Evolutionary conservation across 495 filamentous ascomycete species (phyloP), one percentile per base, ranked within the genome.

Genomic region (Daldinia grandis): DNA sequence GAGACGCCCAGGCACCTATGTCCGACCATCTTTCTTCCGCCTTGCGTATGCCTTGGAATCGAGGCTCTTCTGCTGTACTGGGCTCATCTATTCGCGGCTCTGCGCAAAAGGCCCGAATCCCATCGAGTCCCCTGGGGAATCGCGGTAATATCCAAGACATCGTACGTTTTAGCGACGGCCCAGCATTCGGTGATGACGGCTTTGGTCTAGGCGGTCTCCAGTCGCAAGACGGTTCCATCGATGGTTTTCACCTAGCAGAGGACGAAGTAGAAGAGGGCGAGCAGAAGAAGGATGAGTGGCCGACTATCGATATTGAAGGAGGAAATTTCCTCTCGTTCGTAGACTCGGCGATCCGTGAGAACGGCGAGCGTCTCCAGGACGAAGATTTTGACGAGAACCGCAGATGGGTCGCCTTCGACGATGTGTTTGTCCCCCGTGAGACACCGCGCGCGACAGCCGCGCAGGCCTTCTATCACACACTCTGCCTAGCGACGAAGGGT

Each of bases 381-480:
- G 79, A 75, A 9, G 74, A 84, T 47, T 78, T 76, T 38, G 74
- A 80, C 17, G 63, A 73, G 10, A 74, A 71, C 51, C 82, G 66
- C 33, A 68, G 59, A 44, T 81, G 76, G 83, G 65, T 77, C 21
- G 76, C 81, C n/a, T 93, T 96, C 73, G 86, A 87, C 55, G 78
- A 86, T 25, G 73, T 94, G 14, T 81, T 92, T 19, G 85, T 89
- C 24, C 83, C 84, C 1, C 63, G 56, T 24, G 76, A 83, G 25
- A 87, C 88, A 38, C 84, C 81, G 28, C 81, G 81, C 14, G 78
- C 83, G 15, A 87, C 93, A 0, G 91, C 90, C 38, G 89, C 89
- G 8, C 91, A 93, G 71, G 92, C 85, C 1, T 84, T 96, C 64
- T 86, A 91, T 77, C 89, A 95, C 78, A 83, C 89, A 12, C 85